Conservation (phyloP, 164 flowering plant species). For the Pachysandra terminalis region DNA sequence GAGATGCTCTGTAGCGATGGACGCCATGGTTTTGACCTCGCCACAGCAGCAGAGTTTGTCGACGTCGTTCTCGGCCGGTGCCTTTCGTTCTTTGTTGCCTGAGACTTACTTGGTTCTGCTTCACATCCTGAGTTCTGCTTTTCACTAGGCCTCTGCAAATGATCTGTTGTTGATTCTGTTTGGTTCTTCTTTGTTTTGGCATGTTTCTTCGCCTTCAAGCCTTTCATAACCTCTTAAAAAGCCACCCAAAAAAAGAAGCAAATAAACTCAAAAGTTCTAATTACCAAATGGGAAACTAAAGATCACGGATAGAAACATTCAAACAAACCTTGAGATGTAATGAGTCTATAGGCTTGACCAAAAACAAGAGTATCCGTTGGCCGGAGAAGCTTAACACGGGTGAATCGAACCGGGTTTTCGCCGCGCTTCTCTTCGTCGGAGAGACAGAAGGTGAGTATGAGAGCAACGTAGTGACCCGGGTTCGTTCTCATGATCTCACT, state of each 20-base stretch:
- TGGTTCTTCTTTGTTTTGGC: conserved; percentile 53
- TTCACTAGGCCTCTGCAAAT: conserved; percentile 18
- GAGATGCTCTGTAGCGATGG: conserved; percentile 89
- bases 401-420: conserved; percentile 35
- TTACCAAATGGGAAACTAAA: too few species aligned
- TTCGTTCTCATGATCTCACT: conserved; percentile 71
- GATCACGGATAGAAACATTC: too few species aligned
- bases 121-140: conserved; percentile 22
- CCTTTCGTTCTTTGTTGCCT: conserved; percentile 56
- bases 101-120: conserved; percentile 25
- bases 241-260: conserved; percentile 12
- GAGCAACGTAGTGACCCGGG: conserved; percentile 88
- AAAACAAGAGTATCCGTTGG: conserved; percentile 76
- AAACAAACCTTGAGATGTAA: conserved; percentile 63
- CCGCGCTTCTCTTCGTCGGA: conserved; percentile 9
- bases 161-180: conserved; percentile 26
- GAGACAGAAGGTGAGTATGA: conserved; percentile 43
- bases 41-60: conserved; percentile 28
- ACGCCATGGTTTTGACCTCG: conserved; percentile 73
- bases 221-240: conserved; percentile 92
- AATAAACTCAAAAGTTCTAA: background rate
- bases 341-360: conserved; percentile 84
- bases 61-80: conserved; percentile 38
- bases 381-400: conserved; percentile 74
- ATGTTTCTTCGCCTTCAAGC: conserved; percentile 72